These are phyloP conservation scores for Fusarium anthophilum DNA, from an alignment of 2,329 filamentous ascomycete genomes.

Conservation along the genomic window DNA sequence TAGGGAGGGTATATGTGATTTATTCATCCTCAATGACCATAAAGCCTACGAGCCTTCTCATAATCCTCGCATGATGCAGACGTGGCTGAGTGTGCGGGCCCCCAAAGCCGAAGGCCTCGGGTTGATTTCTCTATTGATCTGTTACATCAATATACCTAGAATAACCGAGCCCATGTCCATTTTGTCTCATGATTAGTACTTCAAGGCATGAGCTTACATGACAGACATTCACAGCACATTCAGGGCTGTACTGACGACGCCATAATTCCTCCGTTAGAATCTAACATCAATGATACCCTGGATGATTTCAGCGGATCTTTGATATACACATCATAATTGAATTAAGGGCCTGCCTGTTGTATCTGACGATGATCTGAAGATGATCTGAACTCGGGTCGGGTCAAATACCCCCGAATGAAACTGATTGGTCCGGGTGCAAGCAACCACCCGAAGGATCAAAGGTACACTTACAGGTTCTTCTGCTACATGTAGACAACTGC, in stretches of 20 bases:
- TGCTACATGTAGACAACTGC: neutral
- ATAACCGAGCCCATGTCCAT: neutral
- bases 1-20: neutral
- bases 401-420: neutral
- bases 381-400: slow-evolving; percentile 7
- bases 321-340: neutral
- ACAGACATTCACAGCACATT: neutral
- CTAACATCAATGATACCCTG: neutral
- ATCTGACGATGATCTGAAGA: slow-evolving; percentile 11
- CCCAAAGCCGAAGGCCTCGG: neutral
- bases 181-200: neutral
- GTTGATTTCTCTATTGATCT: neutral
- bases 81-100: neutral
- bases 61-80: neutral
- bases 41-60: neutral
- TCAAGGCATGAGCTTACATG: too few relatives aligned
- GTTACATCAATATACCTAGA: neutral
- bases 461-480: neutral
- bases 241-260: neutral
- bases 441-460: slow-evolving; percentile 4
- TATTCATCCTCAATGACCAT: neutral
- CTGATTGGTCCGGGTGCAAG: slow-evolving; percentile 29
- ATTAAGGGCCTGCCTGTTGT: neutral
- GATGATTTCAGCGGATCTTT: neutral
- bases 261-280: neutral